Percentiles rank a stretch among this genome's conserved stretches.
phyloP scores from a whole-genome alignment of 2,329 filamentous ascomycete species.

The Lasiodiplodia sp. region DNA sequence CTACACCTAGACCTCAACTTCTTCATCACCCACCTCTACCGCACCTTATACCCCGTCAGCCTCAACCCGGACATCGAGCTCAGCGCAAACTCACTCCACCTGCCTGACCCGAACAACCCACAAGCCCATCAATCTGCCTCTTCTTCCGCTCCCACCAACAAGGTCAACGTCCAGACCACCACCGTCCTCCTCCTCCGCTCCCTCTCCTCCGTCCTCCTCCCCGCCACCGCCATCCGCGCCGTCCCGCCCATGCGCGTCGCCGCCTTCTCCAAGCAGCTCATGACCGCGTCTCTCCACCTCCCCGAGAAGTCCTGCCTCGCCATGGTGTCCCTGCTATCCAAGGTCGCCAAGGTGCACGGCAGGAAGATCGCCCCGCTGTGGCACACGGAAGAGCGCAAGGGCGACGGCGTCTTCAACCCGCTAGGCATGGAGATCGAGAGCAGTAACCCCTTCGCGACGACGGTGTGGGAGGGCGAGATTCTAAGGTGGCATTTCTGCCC shows the following conservation, averaged over 20 bases:
- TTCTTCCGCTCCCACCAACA: conserved; percentile 61
- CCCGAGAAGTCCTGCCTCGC: conserved; percentile 90
- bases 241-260: conserved; percentile 86
- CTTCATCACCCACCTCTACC: conserved; percentile 94
- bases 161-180: conserved; percentile 93
- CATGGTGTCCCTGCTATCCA: conserved; percentile 76
- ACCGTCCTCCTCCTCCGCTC: conserved; percentile 90
- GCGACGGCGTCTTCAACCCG: conserved; percentile 85
- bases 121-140: conserved; percentile 36
- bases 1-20: conserved; percentile 92
- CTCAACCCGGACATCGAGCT: conserved; percentile 87
- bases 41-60: conserved; percentile 78
- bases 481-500: conserved; percentile 86
- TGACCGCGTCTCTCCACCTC: conserved; percentile 80
- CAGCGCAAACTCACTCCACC: conserved; percentile 74
- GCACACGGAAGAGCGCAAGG: conserved; percentile 92
- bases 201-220: conserved; percentile 80
- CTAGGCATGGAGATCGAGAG: conserved; percentile 71
- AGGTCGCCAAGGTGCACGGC: conserved; percentile 81
- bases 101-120: conserved; percentile 67
- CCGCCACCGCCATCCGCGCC: conserved; percentile 73
- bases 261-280: conserved; percentile 90
- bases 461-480: conserved; percentile 92
- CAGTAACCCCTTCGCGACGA: conserved; percentile 89
- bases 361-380: conserved; percentile 85